These are phyloP conservation scores for Graphilbum ipis-grandicollis DNA, from an alignment of 2,329 filamentous ascomycete species.

Conservation along the genomic window DNA sequence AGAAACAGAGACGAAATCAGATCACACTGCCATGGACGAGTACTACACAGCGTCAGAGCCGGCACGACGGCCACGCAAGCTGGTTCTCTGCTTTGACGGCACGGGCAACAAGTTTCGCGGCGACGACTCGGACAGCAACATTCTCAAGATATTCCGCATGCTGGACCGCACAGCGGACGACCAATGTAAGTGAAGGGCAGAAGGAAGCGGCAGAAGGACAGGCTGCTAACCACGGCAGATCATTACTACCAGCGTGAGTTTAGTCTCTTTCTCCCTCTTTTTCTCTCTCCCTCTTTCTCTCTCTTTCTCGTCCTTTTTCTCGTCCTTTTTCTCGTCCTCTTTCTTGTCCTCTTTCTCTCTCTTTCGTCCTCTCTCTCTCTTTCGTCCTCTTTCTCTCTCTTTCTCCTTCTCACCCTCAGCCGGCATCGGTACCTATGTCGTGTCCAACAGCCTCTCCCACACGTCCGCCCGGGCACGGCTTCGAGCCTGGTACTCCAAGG, in stretches of 20 bases:
- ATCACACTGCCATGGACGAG: no score
- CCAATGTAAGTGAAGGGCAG: conserved; percentile 28
- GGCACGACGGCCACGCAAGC: conserved; percentile 19
- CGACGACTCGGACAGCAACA: conserved; percentile 45
- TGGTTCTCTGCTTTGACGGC: conserved; percentile 45
- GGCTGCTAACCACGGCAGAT: conserved; percentile 13
- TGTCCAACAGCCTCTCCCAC: conserved; percentile 39
- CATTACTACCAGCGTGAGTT: conserved; percentile 43
- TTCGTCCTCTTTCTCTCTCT: neutral
- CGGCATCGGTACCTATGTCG: conserved; percentile 58
- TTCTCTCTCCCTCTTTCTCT: neutral
- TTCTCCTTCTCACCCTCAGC: conserved; percentile 19
- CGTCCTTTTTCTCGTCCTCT: neutral
- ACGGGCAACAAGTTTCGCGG: conserved; percentile 48
- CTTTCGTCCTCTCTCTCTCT: neutral
- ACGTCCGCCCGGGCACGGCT: conserved; percentile 38
- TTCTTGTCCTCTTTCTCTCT: neutral
- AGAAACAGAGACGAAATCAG: no score
- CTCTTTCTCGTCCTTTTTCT: neutral
- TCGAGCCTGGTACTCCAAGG: conserved; percentile 51
- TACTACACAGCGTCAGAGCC: no score
- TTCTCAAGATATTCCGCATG: conserved; percentile 56
- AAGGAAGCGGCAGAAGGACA: neutral
- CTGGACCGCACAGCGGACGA: conserved; percentile 44
- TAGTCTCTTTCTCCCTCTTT: neutral